Percentiles rank a stretch among this genome's conserved stretches.
Evolutionary conservation across 306 rosid genomes (phyloP).

Genomic region (Prinsepia uniflora): DNA sequence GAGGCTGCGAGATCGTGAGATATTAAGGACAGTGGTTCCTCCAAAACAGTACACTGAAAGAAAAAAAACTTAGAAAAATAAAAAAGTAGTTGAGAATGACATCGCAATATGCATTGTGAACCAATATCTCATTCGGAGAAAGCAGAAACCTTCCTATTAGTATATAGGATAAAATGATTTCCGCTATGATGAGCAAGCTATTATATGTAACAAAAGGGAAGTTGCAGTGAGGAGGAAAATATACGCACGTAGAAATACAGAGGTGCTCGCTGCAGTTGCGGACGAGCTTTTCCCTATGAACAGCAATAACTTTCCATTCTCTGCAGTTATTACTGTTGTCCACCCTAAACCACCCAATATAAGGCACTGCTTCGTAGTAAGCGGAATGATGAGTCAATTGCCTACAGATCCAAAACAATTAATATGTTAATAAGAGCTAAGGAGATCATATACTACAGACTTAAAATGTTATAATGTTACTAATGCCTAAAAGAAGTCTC

Average conservation of each 20-base stretch:
- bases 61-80: background rate
- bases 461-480: background rate
- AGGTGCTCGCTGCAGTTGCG: constrained; percentile 64
- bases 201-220: constrained; percentile 1
- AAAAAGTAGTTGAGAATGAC: background rate
- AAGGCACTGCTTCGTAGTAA: constrained; percentile 33
- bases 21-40: constrained; percentile 46
- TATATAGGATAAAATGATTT: background rate
- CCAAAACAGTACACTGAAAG: constrained; percentile 65
- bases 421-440: constrained; percentile 19
- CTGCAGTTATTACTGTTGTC: constrained; percentile 26
- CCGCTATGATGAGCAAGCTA: background rate
- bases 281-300: constrained; percentile 68
- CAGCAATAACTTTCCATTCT: constrained; percentile 88
- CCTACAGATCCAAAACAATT: constrained; percentile 9
- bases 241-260: constrained; percentile 69
- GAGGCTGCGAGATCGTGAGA: constrained; percentile 37
- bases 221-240: constrained; percentile 20
- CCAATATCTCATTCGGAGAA: background rate
- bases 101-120: background rate
- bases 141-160: background rate
- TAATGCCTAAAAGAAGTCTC: background rate
- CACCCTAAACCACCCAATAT: constrained; percentile 30
- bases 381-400: constrained; percentile 18
- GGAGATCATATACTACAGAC: background rate